phyloP scores from a whole-genome alignment of 371 early-diverging fungal species.

The Mucor piriformis region DNA sequence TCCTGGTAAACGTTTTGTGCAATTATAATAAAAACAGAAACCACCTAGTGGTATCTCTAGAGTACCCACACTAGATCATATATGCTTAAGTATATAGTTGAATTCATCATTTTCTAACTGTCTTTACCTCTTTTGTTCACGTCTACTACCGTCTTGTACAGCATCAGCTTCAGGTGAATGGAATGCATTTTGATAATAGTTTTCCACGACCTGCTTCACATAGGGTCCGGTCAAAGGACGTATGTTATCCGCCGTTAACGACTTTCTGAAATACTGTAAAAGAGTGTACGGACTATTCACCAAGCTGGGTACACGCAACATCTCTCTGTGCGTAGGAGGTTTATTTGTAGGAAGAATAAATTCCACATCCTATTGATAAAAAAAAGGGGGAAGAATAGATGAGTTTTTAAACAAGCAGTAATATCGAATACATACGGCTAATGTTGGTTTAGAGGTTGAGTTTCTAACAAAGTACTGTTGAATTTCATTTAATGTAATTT shows the following conservation, averaged over 20 bases:
- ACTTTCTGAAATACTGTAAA: conserved; percentile 69
- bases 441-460: conserved; percentile 62
- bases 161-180: conserved; percentile 7
- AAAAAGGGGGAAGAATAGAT: too few relatives aligned
- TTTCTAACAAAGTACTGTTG: conserved; percentile 74
- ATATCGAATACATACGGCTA: conserved; percentile 49
- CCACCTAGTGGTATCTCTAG: conserved; percentile 24
- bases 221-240: conserved; percentile 60
- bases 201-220: conserved; percentile 51
- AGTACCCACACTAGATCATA: background rate
- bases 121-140: conserved; percentile 4
- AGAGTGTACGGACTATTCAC: conserved; percentile 63
- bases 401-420: background rate
- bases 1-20: conserved; percentile 44
- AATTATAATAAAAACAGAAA: conserved; percentile 52
- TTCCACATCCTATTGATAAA: conserved; percentile 56
- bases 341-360: conserved; percentile 65
- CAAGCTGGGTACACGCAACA: conserved; percentile 55
- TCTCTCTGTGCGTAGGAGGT: conserved; percentile 40
- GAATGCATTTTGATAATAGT: conserved; percentile 34
- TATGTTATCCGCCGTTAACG: conserved; percentile 55
- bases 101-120: background rate
- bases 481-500: conserved; percentile 67
- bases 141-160: conserved; percentile 5
- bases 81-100: background rate